Base-by-base conservation (phyloP, 1,284 basidiomycete genomes). In the Cryptococcus hybrid region DNA sequence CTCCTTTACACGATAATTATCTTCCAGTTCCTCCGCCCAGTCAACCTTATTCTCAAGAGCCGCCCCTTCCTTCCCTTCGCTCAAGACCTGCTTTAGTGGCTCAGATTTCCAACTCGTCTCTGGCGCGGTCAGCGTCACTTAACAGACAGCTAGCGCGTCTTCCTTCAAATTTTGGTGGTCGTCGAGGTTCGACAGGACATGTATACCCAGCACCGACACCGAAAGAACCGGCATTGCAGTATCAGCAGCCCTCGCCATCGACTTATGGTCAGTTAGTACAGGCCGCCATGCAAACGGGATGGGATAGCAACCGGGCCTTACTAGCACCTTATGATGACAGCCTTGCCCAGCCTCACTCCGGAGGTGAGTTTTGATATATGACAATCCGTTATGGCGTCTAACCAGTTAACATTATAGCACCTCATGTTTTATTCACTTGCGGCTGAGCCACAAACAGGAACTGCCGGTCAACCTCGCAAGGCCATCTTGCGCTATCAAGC, bases 381-480 rank as follows among this genome's bases (percentile, higher is more conserved):
- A 12, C 8, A 9, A 51, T 7, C 35, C 36, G 5, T 7, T 5
- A 38, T 37, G 49, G 18, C 43, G 35, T 15, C 48, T 34, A 39
- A 37, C 34, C 30, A n/a, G 46, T 43, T 45, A 42, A 18, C 39
- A 18, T 15, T 35, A 1, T 60, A 71, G 60, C 71, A 73, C 44
- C 61, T 77, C 18, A 66, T 73, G 61, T 77, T 74, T 58, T 67
- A 74, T 40, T 66, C 69, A 12, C 64, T 72, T 3, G 71, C 75
- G 2, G 75, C 75, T 3, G 66, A 66, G 7, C 58, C 74, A n/a
- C 72, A 73, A 58, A 64, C 64, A 13, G 73, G 73, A 13, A 68
- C 59, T 12, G 73, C 73, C 48, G 70, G 70, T 5, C 66, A 66
- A 3, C 71, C 69, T 50, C 67, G 74, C 40, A 77, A 77, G 60